These are phyloP conservation scores for Candolleomyces aberdarensis DNA, from an alignment of 768 basidiomycete species.

Conservation along the genomic window DNA sequence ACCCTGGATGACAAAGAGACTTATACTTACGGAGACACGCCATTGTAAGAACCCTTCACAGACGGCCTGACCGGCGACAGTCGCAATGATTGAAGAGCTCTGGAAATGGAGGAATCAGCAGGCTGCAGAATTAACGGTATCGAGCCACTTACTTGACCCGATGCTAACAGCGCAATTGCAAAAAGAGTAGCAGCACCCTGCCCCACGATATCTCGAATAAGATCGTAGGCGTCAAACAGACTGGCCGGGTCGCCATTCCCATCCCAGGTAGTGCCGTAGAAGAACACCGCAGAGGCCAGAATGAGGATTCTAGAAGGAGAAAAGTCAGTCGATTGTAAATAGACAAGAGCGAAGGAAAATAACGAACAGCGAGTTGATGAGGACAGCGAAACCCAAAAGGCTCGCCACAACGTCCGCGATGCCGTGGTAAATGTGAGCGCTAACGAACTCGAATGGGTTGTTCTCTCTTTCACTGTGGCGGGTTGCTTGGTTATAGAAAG, in stretches of 20 bases:
- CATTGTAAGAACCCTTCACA: conserved; percentile 88
- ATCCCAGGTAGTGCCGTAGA: conserved; percentile 34
- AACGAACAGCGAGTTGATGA: conserved; percentile 80
- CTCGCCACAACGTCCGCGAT: conserved; percentile 64
- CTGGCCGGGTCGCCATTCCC: conserved; percentile 51
- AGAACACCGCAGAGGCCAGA: conserved; percentile 81
- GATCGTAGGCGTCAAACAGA: conserved; percentile 79
- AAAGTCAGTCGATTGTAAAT: not conserved
- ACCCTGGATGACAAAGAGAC: conserved; percentile 17
- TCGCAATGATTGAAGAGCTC: conserved; percentile 87
- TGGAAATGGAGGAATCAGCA: conserved; percentile 11
- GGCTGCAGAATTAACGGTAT: too few species aligned
- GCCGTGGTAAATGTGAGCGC: conserved; percentile 62
- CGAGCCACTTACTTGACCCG: conserved; percentile 47
- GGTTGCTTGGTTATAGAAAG: conserved; percentile 31
- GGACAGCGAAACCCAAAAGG: conserved; percentile 79
- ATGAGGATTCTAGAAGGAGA: conserved; percentile 67
- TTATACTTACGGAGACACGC: conserved; percentile 65
- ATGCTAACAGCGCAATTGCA: conserved; percentile 78
- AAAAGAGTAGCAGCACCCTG: conserved; percentile 81
- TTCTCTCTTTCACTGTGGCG: conserved; percentile 57
- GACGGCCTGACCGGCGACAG: conserved; percentile 86
- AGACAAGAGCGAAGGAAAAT: not conserved
- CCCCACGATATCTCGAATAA: conserved; percentile 68
- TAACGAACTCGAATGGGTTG: conserved; percentile 51